Conservation (phyloP, 495 filamentous ascomycete species). For the Hypoxylon lenormandii region DNA sequence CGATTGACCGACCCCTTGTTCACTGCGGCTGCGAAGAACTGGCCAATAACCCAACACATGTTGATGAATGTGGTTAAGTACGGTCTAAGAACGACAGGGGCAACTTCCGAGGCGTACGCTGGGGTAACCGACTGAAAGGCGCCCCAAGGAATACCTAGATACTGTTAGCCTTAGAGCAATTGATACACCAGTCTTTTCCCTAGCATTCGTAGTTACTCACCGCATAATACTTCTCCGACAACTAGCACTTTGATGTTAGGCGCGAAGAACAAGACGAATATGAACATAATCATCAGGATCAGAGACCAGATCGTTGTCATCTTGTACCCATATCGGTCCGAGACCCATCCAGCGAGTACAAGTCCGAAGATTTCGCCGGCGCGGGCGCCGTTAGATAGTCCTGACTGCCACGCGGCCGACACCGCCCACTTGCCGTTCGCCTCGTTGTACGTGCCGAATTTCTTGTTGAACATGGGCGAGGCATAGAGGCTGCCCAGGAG, state of each 20-base stretch:
- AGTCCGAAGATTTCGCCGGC: conserved; percentile 56
- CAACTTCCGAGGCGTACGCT: conserved; percentile 77
- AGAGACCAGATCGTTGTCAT: conserved; percentile 57
- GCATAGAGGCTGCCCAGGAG: conserved; percentile 53
- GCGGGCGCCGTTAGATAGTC: conserved; percentile 52
- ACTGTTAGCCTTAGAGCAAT: conserved; percentile 5
- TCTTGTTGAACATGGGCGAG: conserved; percentile 51
- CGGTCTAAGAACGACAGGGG: conserved; percentile 71
- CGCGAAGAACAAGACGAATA: conserved; percentile 71
- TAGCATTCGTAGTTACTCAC: conserved; percentile 29
- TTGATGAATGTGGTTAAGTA: conserved; percentile 78
- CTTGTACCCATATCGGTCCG: conserved; percentile 53
- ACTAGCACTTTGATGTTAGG: conserved; percentile 70
- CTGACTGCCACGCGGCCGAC: conserved; percentile 55
- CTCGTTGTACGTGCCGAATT: conserved; percentile 48
- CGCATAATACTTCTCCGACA: conserved; percentile 70
- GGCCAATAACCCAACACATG: conserved; percentile 78
- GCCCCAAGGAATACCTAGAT: conserved; percentile 74
- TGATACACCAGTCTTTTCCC: neutral
- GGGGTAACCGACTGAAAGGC: conserved; percentile 71
- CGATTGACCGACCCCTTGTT: conserved; percentile 66
- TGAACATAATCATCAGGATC: conserved; percentile 59
- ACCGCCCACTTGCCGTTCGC: conserved; percentile 46
- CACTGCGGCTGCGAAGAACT: conserved; percentile 75
- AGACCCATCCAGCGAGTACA: conserved; percentile 50